Evolutionary conservation across 192 early-diverging fungal species (phyloP), one percentile per base, ranked within the genome.

Genomic region (Funneliformis mosseae): DNA sequence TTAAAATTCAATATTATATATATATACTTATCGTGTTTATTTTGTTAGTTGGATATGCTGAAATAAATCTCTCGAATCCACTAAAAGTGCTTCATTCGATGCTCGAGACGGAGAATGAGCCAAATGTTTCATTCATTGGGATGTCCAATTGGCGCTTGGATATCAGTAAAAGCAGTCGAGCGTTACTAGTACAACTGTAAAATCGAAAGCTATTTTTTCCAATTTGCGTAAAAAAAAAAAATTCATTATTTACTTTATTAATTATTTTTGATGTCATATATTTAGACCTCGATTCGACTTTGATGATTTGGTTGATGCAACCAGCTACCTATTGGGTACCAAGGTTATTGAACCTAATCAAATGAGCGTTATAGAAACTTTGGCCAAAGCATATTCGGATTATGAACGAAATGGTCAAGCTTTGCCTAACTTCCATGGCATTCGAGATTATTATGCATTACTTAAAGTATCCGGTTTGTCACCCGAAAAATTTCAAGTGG

Each of bases 121-220:
- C 48, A 25, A 33, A 18, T 8, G 71, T 80, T 10, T 48, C 79
- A 5, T 76, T 80, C 3, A 74, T 80, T 33, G 79, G 79, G 12
- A 74, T 80, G 4, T 78, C 75, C 46, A 80, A 80, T 80, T 80
- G 70, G 79, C 68, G 41, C 12, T 33, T 74, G 18, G 79, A 80
- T 55, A 73, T 55, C 48, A 80, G 79, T 76, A 80, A 80, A 50
- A 48, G 46, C 14, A 73, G 50, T 42, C 16, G 79, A 45, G 79
- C 79, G 8, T 43, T 80, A 50, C 66, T 80, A 39, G 68, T 80
- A 21, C 68, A 72, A 46, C 45, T 70, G 50, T 55, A 45, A 45
- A 45, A 33, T 33, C 33, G 3, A 33, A 33, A 33, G 33, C 33
- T 33, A 33, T 33, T 33, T 33, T 33, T 33, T 33, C 33, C 3